A percentile compares a stretch with the other conserved stretches of the same genome.
Conservation (phyloP, 768 basidiomycete genomes). For the Crepidotus variabilis region DNA sequence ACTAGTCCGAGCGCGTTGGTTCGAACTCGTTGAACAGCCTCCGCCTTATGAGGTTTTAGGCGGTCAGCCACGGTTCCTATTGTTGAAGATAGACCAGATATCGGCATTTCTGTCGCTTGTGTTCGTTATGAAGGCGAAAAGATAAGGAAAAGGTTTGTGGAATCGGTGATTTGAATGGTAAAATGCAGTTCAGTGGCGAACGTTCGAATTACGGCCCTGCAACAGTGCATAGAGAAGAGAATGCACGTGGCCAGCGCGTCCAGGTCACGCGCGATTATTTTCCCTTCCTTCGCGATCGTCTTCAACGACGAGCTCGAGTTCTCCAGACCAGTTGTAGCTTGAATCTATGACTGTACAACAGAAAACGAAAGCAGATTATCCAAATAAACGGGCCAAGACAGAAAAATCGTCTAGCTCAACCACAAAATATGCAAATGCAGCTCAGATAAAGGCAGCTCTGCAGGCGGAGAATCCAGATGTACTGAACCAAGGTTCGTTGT, state of each 20-base stretch:
- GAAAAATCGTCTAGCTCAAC: not conserved
- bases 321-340: not conserved
- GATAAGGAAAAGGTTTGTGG: not conserved
- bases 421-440: conserved; percentile 6
- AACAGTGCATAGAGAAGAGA: not conserved
- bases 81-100: conserved; percentile 13
- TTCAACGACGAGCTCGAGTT: not conserved
- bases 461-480: conserved; percentile 27
- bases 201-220: not conserved
- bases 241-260: not conserved
- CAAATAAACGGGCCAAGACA: not conserved
- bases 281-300: not conserved
- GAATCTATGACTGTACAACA: not conserved
- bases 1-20: conserved; percentile 34
- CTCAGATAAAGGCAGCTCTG: conserved; percentile 31
- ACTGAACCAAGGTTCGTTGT: conserved; percentile 26
- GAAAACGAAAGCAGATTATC: not conserved
- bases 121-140: not conserved
- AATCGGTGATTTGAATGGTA: not conserved
- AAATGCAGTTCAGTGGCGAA: not conserved
- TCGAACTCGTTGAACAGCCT: conserved; percentile 40
- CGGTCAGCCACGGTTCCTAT: conserved; percentile 22
- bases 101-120: not conserved
- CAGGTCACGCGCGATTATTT: not conserved
- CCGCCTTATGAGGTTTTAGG: conserved; percentile 42